These are phyloP conservation scores for Stephania cephalantha DNA, from an alignment of 164 flowering plant species.

Conservation along the genomic window DNA sequence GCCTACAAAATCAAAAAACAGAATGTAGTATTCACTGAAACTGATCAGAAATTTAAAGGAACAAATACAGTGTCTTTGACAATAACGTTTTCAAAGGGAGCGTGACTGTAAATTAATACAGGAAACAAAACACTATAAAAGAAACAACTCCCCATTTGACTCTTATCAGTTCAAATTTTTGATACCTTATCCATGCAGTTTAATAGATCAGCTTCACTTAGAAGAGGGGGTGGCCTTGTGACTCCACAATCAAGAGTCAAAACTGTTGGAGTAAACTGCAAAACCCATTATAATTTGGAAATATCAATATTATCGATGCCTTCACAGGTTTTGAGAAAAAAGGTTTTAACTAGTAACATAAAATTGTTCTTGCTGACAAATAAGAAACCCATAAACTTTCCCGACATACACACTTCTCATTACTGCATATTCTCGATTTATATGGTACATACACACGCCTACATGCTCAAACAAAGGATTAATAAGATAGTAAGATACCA, in stretches of 20 bases:
- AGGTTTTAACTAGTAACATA: background rate
- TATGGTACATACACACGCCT: too few species aligned
- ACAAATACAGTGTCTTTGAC: background rate
- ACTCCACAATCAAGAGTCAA: constrained; percentile 90
- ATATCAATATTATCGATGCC: constrained; percentile 2
- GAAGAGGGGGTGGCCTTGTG: constrained; percentile 91
- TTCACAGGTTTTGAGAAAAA: background rate
- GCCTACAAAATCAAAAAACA: constrained; percentile 41
- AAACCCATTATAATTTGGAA: constrained; percentile 14
- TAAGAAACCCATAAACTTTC: too few species aligned
- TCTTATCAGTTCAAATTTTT: constrained; percentile 1
- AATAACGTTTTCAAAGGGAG: background rate
- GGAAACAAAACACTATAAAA: background rate
- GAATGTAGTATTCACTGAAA: background rate
- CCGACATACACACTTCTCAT: too few species aligned
- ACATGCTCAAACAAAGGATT: too few species aligned
- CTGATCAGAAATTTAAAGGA: background rate
- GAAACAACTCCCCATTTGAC: background rate
- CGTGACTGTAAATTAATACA: background rate
- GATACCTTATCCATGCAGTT: constrained; percentile 93
- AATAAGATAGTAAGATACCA: too few species aligned
- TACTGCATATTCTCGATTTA: too few species aligned
- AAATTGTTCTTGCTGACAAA: too few species aligned
- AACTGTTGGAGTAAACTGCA: constrained; percentile 77
- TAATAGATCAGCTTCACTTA: constrained; percentile 94